Conservation (phyloP, 345 rosid genomes). For the Gossypium longicalyx region DNA sequence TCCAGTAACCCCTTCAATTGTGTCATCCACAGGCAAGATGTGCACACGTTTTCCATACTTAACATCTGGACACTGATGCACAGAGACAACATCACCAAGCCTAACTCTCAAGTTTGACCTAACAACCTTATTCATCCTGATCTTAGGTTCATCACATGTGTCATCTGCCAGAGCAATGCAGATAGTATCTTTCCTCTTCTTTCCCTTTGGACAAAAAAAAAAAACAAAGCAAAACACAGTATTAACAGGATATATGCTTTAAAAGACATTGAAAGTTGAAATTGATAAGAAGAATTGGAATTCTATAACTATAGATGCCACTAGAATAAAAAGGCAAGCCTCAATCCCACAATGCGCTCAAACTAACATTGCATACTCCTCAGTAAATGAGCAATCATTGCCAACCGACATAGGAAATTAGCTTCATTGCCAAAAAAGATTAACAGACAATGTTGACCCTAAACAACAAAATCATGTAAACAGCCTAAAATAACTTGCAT, state of each 20-base stretch:
- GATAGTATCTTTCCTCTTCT: slow-evolving; percentile 75
- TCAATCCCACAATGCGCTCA: background rate
- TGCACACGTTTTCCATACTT: slow-evolving; percentile 93
- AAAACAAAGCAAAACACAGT: background rate
- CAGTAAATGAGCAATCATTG: background rate
- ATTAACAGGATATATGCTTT: background rate
- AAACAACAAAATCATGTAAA: background rate
- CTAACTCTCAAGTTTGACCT: slow-evolving; percentile 87
- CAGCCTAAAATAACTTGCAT: background rate
- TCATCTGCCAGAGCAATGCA: slow-evolving; percentile 88
- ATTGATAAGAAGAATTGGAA: background rate
- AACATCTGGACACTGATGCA: slow-evolving; percentile 87
- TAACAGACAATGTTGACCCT: background rate
- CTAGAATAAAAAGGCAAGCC: background rate
- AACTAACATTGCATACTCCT: background rate
- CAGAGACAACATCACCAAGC: slow-evolving; percentile 81
- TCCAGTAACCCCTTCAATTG: slow-evolving; percentile 87
- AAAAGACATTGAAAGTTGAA: background rate
- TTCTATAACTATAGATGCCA: background rate
- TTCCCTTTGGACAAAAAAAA: slow-evolving; percentile 41
- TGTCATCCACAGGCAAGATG: slow-evolving; percentile 84
- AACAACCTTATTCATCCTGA: slow-evolving; percentile 85
- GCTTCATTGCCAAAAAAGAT: background rate
- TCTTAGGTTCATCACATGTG: slow-evolving; percentile 74
- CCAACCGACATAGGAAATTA: background rate